Base-by-base conservation (phyloP, 768 basidiomycete genomes). In the Amanita phalloides region DNA sequence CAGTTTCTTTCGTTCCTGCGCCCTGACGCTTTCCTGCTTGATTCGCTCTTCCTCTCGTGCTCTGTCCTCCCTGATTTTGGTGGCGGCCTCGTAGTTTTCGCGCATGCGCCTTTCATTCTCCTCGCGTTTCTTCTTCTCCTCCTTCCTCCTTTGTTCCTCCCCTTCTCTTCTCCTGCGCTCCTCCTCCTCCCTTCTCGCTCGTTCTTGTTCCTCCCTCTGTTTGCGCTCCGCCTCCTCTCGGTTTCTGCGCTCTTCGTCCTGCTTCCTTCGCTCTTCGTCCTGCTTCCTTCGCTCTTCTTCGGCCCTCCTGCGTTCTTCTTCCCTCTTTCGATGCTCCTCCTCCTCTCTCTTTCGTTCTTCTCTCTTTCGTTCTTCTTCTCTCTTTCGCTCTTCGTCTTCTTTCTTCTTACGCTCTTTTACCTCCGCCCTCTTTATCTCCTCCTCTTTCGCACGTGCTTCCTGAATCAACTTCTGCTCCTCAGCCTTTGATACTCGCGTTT, bases 11-110 rank as follows among this genome's bases (percentile, higher is more conserved):
- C 51, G 51, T 45, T 52, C 51, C 7, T 45, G 51, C 20, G 23
- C 33, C 21, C 51, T 45, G 32, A 52, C 14, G 14, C 20, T 38
- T 20, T 52, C 51, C 26, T 52, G 51, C 26, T 17, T 36, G 8
- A 13, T 7, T 37, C 51, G 26, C 35, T 52, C 51, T n/a, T 33
- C 51, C 32, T 52, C 35, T 23, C 51, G 51, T 1, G 51, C 51
- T n/a, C 44, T 43, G 3, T 52, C 44, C 35, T 52, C 51, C 25
- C 51, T 52, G 9, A 35, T 38, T 26, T 44, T 52, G 6, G 43
- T 30, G 6, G 51, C 42, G 6, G 35, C 30, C 20, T 52, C 51
- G 51, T 45, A 45, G n/a, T 52, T 45, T 23, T 52, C 51, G 3
- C 41, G 38, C 35, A 26, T 33, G 9, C 49, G 25, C 11, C 49